Base-by-base conservation (phyloP, 2,329 filamentous ascomycete species). In the Xylariaceae sp. region DNA sequence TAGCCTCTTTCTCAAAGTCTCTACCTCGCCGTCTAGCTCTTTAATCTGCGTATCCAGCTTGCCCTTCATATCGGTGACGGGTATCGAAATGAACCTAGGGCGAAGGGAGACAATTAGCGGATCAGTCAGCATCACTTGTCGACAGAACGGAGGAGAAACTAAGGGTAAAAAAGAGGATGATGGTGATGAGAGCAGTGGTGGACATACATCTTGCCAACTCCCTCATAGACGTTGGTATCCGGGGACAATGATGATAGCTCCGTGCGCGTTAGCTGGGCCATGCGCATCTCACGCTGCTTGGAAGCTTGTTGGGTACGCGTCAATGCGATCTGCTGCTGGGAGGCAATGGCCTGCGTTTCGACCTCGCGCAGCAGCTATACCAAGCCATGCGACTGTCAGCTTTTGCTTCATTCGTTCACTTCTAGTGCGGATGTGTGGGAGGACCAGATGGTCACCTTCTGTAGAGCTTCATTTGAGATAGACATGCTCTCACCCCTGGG, bases 161-260 rank as follows among this genome's bases (percentile, higher is more conserved):
- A 23, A 20, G 51, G 13, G 18, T 32, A 56, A 36, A 50, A 47
- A 37, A 51, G 45, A 18, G 36, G 33, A 30, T 32, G 26, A n/a
- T 23, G 7, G 26, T 29, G 18, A 8, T 18, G 45, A 56, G 46
- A 48, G 44, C 40, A 30, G 26, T 15, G 40, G 24, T 40, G 23
- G 5, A 75, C 86, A 67, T 74, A 97, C 94, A 99, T 97, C 77
- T 97, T 99, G 45, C 94, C 94, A 9, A 97, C 88, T 5, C 93
- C 93, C 75, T 97, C 93, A 67, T 97, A 99, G 23, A 96, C 84
- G 26, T 87, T 87, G 0, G 91, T 94, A 41, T 87, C 83, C 15
- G 82, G 71, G 3, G 92, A 88, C 56, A 99, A 75, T 6, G 84
- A 81, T n/a, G 84, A 82, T 43, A 97, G 80, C 74, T 99, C 94